Conservation (phyloP, 495 filamentous ascomycete species). For the Penicillium cataractarum region DNA sequence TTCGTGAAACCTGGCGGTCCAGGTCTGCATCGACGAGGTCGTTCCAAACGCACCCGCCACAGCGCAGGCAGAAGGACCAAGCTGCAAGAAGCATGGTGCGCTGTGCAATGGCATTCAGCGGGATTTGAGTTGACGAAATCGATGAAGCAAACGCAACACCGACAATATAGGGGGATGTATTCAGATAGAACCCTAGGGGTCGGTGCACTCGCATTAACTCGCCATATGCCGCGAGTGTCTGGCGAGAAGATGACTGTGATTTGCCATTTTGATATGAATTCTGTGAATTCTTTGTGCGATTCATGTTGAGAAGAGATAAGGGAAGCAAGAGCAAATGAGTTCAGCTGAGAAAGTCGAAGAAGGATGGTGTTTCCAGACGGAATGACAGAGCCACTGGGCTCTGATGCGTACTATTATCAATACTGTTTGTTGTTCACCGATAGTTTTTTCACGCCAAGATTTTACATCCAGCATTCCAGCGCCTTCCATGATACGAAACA, state of each 20-base stretch:
- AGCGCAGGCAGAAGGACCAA: not conserved
- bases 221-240: not conserved
- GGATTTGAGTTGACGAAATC: not conserved
- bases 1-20: not conserved
- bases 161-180: not conserved
- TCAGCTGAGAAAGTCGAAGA: not conserved
- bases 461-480: too few species aligned
- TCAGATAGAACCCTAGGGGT: not conserved
- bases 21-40: not conserved
- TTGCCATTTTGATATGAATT: not conserved
- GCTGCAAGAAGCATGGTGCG: not conserved
- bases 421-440: too few species aligned
- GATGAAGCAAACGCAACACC: not conserved
- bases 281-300: not conserved
- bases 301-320: not conserved
- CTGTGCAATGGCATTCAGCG: not conserved
- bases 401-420: too few species aligned
- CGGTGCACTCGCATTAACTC: not conserved
- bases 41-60: not conserved
- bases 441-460: too few species aligned
- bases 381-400: too few species aligned
- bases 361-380: not conserved
- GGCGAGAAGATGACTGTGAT: not conserved
- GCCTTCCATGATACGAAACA: too few species aligned
- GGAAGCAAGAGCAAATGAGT: not conserved